Evolutionary conservation across 2,329 filamentous ascomycete genomes (phyloP), one percentile per base, ranked within the genome.

Genomic region (Colletotrichum cordylinicola): DNA sequence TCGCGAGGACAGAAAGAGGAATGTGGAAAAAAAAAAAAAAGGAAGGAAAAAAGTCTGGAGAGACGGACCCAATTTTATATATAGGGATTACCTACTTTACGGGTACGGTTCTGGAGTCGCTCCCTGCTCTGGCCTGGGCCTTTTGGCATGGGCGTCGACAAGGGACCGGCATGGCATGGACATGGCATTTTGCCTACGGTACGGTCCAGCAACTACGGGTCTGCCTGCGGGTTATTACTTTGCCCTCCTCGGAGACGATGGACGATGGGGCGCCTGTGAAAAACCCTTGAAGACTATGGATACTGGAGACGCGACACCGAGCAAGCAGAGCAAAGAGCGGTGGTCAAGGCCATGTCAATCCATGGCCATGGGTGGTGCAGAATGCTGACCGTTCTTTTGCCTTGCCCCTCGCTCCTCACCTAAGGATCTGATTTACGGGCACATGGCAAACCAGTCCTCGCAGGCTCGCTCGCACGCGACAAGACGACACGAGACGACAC

Each of bases 1-100:
- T 62, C 27, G 69, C 33, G 62, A 72, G 18, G 55, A 48, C 21
- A n/a, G 35, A 43, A 29, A 21, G 27, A 39, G 33, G 13, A 64
- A 9, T 15, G 13, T 10, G 43, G 13, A 39, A 67, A 75, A 60
- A 56, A 56, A 15, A 37, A 33, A 62, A 75, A 60, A 56, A 56
- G 18, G 52, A 67, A 62, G 18, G 29, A 62, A 61, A 43, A 75
- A 56, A 64, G 62, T 72, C 73, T 72, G 62, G 73, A 75, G 73
- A 75, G 69, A 33, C 29, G 69, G 33, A 33, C 55, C 62, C 62
- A 71, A 33, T 66, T 72, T 75, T 62, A 56, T 62, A 37, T 39
- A 39, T 65, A 61, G 31, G 67, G 67, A 43, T 67, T 71, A 60
- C 60, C 48, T 72, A 48, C 65, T 62, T 55, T 67, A 52, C 39